phyloP scores from a whole-genome alignment of 106 monocot species.

The Apostasia ramifera region DNA sequence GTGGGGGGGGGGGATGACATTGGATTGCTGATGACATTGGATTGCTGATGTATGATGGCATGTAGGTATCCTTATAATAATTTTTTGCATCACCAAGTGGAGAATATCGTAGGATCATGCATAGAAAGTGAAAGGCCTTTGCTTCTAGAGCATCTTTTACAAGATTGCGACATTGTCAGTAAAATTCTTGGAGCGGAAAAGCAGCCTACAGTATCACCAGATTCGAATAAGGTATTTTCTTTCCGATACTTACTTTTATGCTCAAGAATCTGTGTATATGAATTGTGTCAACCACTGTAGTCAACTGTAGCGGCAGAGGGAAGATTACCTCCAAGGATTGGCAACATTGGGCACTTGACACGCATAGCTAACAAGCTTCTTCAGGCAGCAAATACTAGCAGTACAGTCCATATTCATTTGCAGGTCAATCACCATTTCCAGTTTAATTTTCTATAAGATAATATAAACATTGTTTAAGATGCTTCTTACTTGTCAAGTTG shows the following conservation, averaged over 20 bases:
- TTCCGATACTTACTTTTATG: neutral
- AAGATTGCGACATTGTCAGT: conserved; percentile 52
- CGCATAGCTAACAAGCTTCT: conserved; percentile 82
- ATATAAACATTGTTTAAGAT: too few relatives aligned
- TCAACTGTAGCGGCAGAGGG: conserved; percentile 54
- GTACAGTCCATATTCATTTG: conserved; percentile 55
- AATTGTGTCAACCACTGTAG: conserved; percentile 21
- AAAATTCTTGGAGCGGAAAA: conserved; percentile 85
- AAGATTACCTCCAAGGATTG: conserved; percentile 52
- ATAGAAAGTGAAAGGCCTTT: conserved; percentile 61
- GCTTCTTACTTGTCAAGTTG: too few relatives aligned
- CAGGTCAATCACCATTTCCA: conserved; percentile 41
- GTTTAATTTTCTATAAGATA: neutral
- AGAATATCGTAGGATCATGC: conserved; percentile 78
- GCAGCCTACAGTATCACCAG: conserved; percentile 28
- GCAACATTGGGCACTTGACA: conserved; percentile 86
- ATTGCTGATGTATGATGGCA: neutral
- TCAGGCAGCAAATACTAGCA: conserved; percentile 48
- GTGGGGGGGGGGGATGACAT: neutral
- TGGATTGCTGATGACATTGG: neutral
- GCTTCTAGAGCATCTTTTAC: conserved; percentile 66
- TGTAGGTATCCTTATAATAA: conserved; percentile 95
- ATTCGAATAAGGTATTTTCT: conserved; percentile 45
- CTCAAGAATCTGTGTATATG: neutral
- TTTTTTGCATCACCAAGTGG: conserved; percentile 94